Percentiles rank a stretch among this genome's conserved stretches.
These are phyloP conservation scores for Catharanthus roseus DNA, from an alignment of 257 asterid species.

Conservation along the genomic window DNA sequence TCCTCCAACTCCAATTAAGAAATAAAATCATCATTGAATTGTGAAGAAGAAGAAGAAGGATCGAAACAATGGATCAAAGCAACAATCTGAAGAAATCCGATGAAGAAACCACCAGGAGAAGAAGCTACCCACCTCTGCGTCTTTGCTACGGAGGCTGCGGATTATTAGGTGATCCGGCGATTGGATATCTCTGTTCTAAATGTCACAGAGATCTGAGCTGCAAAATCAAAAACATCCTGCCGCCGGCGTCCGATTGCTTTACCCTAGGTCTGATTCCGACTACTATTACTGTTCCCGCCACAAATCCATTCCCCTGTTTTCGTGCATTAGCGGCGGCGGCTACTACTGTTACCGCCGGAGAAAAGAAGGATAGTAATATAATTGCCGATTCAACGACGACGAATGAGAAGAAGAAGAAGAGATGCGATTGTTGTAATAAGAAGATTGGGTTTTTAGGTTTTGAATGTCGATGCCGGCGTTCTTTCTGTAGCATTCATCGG, in stretches of 20 bases:
- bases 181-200: not conserved
- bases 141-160: constrained; percentile 3
- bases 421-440: constrained; percentile 29
- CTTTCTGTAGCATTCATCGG: constrained; percentile 29
- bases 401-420: constrained; percentile 5
- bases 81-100: not conserved
- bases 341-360: no score
- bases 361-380: no score
- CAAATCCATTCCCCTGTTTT: not conserved
- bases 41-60: not conserved
- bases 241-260: no score
- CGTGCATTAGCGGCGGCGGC: not conserved
- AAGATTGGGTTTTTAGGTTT: constrained; percentile 27
- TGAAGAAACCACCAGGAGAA: no score
- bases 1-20: no score
- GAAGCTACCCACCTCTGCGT: not conserved
- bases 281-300: not conserved
- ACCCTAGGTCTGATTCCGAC: no score
- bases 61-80: not conserved
- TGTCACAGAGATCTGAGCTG: not conserved
- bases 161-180: not conserved
- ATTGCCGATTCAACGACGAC: no score
- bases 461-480: constrained; percentile 23
- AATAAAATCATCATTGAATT: no score
- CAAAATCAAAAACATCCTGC: no score